phyloP scores from a whole-genome alignment of 495 filamentous ascomycete species.

The Penicillium pancosmium region DNA sequence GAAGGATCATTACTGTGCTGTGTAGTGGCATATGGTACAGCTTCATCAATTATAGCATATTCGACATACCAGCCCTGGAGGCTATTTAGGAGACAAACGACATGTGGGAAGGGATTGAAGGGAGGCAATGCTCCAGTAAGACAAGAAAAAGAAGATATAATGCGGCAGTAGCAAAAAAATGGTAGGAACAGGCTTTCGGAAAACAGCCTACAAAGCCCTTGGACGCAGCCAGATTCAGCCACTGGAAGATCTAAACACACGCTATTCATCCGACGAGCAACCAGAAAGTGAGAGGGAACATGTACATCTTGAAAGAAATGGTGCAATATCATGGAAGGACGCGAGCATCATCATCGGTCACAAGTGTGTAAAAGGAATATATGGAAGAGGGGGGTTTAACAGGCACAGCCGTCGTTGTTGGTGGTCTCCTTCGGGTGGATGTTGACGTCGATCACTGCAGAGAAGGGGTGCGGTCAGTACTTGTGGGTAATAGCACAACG shows the following conservation, averaged over 20 bases:
- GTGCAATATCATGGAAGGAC: constrained; percentile 45
- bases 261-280: constrained; percentile 32
- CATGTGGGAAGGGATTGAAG: constrained; percentile 12
- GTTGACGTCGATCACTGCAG: constrained; percentile 89
- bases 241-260: constrained; percentile 32
- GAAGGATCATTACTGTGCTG: constrained; percentile 1
- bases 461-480: constrained; percentile 23
- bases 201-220: constrained; percentile 20
- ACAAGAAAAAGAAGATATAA: constrained; percentile 24
- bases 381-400: constrained; percentile 48
- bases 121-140: constrained; percentile 13
- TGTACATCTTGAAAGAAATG: constrained; percentile 46
- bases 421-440: constrained; percentile 72
- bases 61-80: constrained; percentile 18
- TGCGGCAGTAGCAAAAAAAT: constrained; percentile 24
- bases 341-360: constrained; percentile 39
- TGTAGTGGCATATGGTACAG: constrained; percentile 29
- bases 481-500: not conserved
- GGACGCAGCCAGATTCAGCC: constrained; percentile 20
- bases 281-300: constrained; percentile 33
- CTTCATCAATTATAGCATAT: constrained; percentile 31
- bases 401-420: constrained; percentile 80
- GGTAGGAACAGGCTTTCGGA: constrained; percentile 24
- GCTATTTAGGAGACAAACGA: constrained; percentile 13
- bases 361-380: constrained; percentile 18